Evolutionary conservation across 495 filamentous ascomycete species (phyloP).

Genomic region (Cetradonia linearis): DNA sequence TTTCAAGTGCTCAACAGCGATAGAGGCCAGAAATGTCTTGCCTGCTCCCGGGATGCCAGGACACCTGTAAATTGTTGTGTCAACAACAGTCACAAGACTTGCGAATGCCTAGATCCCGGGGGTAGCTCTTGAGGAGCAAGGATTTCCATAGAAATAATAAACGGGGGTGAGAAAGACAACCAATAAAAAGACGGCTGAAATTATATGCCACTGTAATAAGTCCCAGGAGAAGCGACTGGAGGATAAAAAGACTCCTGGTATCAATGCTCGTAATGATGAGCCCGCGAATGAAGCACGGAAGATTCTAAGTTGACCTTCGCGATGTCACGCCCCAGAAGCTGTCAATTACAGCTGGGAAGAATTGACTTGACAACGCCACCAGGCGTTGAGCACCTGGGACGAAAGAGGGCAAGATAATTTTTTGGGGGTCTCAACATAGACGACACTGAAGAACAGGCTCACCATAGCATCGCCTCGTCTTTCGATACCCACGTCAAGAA

Average conservation of each 20-base stretch:
- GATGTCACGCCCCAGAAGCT: not conserved
- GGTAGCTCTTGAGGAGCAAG: not conserved
- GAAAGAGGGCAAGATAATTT: not conserved
- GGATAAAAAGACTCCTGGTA: not conserved
- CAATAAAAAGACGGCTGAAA: no score
- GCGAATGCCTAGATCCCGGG: not conserved
- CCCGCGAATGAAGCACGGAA: no score
- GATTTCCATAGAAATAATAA: no score
- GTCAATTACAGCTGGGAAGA: not conserved
- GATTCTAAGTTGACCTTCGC: not conserved
- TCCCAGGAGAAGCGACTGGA: not conserved
- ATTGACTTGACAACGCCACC: no score
- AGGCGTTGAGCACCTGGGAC: no score
- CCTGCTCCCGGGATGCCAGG: constrained; percentile 22
- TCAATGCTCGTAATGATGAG: no score
- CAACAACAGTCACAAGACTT: not conserved
- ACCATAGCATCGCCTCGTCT: constrained; percentile 19
- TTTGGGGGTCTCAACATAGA: not conserved
- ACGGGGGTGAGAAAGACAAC: no score
- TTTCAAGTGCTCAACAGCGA: constrained; percentile 17
- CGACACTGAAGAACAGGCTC: not conserved
- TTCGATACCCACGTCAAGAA: constrained; percentile 21
- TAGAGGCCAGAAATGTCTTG: constrained; percentile 21
- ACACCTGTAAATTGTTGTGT: not conserved
- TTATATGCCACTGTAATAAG: not conserved